Evolutionary conservation across 1,284 basidiomycete species (phyloP).

Genomic region (Heterobasidion annosum): DNA sequence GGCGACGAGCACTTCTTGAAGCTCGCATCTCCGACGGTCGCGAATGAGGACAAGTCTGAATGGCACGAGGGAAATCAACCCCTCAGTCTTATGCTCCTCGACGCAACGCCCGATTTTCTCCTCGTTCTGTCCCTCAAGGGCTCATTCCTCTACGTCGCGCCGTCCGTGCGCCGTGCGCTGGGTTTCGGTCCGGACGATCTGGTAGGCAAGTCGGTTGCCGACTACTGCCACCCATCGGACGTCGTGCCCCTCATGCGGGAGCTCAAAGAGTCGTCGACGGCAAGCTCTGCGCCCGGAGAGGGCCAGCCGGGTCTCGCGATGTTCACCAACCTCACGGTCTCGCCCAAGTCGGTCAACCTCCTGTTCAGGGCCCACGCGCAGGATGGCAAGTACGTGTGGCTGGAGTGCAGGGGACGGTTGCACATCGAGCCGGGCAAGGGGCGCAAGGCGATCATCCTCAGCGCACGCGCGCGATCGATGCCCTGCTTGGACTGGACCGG

Average conservation of each 20-base stretch:
- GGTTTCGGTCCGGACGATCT: slow-evolving; percentile 81
- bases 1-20: slow-evolving; percentile 26
- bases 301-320: not conserved
- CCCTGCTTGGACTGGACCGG: slow-evolving; percentile 54
- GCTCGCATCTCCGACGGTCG: slow-evolving; percentile 23
- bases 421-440: slow-evolving; percentile 88
- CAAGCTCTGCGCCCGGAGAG: slow-evolving; percentile 7
- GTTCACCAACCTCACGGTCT: not conserved
- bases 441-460: slow-evolving; percentile 80
- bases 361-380: slow-evolving; percentile 60
- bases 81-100: slow-evolving; percentile 62
- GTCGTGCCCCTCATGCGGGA: slow-evolving; percentile 88
- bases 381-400: slow-evolving; percentile 67
- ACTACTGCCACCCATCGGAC: slow-evolving; percentile 85
- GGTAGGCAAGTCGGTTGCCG: slow-evolving; percentile 66
- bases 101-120: slow-evolving; percentile 70
- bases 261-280: slow-evolving; percentile 70
- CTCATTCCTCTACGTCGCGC: slow-evolving; percentile 87
- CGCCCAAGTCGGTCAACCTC: slow-evolving; percentile 40
- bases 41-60: slow-evolving; percentile 15
- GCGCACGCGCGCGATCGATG: slow-evolving; percentile 65
- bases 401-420: slow-evolving; percentile 79
- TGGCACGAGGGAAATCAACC: slow-evolving; percentile 32
- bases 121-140: slow-evolving; percentile 92
- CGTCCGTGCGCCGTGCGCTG: slow-evolving; percentile 64